Evolutionary conservation across 2,329 filamentous ascomycete species (phyloP), one percentile per base, ranked within the genome.

Genomic region (Ophiostoma quercus): DNA sequence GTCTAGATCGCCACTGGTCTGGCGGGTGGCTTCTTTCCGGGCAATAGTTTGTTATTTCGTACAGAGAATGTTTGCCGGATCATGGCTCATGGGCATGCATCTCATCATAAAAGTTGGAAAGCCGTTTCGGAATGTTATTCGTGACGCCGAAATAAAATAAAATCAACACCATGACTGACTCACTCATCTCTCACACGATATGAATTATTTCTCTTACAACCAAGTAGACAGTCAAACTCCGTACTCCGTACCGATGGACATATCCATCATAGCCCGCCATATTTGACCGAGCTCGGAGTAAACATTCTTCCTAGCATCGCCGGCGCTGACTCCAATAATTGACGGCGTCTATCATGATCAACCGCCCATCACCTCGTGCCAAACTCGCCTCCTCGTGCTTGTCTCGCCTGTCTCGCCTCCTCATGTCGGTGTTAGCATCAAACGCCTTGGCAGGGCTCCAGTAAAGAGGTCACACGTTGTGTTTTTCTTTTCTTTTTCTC

Each of bases 381-480:
- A 34, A 34, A 34, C 39, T 47, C 43, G 16, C 43, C 43, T 47
- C 39, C 39, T 41, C 43, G 16, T 47, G 43, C 43, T 47, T 47
- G 16, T 47, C 43, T 47, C 16, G 43, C 43, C 16, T 47, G 43
- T 3, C 4, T 47, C 43, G 43, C 43, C 25, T 29, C 25, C 25
- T 29, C 16, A 47, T 47, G 43, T 47, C 43, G 43, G 43, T 19
- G 43, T 47, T 47, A 47, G 14, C 14, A 47, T 19, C 16, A 19
- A 6, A 47, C 41, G 41, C 14, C 41, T 47, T 47, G 41, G 41
- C 41, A 43, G 2, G 22, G 22, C n/a, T 54, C 51, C 51, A 54
- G 41, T 25, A 54, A 47, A n/a, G 43, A 51, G 43, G 51, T 54
- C 51, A 54, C 51, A 54, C n/a, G 51, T 54, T 51, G 47, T 22